Evolutionary conservation across 2,329 filamentous ascomycete species (phyloP), one percentile per base, ranked within the genome.

Genomic region (Cadophora gregata): DNA sequence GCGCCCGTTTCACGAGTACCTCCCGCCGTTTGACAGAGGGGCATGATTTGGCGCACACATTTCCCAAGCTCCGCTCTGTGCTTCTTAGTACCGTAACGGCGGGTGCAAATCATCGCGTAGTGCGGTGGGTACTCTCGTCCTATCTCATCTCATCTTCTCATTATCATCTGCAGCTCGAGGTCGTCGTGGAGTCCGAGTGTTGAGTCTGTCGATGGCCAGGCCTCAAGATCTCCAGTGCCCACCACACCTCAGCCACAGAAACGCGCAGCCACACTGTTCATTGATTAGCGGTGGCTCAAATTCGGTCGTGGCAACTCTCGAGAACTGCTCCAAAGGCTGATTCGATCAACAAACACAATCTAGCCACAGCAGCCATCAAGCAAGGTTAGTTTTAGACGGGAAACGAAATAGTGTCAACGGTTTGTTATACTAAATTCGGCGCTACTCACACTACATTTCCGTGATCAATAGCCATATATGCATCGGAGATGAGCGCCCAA

Each of bases 401-500:
- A 53, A 27, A 53, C 9, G 24, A 27, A 27, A 51, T 51, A 8
- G 27, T 53, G 29, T 31, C 53, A 56, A 56, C 53, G 31, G 31
- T 58, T 33, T 38, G 2, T 58, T 33, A 24, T 58, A 33, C 31
- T 33, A 58, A 58, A 10, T 14, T 6, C 42, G 12, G 21, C 21
- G 6, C 33, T 38, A 56, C 31, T 24, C 21, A 33, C 55, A 36
- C 33, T 42, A 42, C 55, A 14, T 6, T 25, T 25, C 33, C 31
- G n/a, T 10, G 33, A 38, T 58, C 55, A 58, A 42, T 58, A 58
- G 55, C 55, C n/a, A n/a, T 31, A 58, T 36, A 58, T 42, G 55
- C 55, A 38, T 58, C 55, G 55, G 55, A 58, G 21, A 58, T 58
- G 55, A 58, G 21, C 10, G 33, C 33, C 33, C 31, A 58, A 42